Evolutionary conservation across 495 filamentous ascomycete genomes (phyloP), one percentile per base, ranked within the genome.

Genomic region (Aspergillus heteromorphus): DNA sequence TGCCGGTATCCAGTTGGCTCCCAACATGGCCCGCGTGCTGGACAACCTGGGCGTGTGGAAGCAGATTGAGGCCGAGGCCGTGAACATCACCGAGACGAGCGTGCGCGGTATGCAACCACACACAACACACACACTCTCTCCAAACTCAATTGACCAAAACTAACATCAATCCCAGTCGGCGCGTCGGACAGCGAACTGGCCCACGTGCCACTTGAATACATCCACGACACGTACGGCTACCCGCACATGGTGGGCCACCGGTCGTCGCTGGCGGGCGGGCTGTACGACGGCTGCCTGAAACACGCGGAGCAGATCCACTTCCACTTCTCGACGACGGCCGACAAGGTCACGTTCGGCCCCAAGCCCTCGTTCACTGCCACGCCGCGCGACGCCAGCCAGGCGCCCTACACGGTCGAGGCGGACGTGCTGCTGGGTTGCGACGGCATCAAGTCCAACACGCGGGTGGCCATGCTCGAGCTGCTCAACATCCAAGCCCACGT

Each of bases 231-330:
- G 23, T 93, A 89, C 66, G 80, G 79, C 25, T 89, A 87, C 65
- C 81, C 82, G 2, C 87, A 91, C 64, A 88, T 87, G 81, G 87
- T 86, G 6, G 87, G 86, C n/a, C 87, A 91, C 68, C 82, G 87
- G 5, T 76, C 82, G 11, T 85, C 84, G 13, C 77, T 91, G n/a
- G 87, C 89, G 18, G 79, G 79, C 52, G 76, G 79, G 9, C 69
- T 92, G 9, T 89, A 83, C 66, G 71, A 84, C 48, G 86, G 72
- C 23, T 92, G 88, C 65, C 70, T 81, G 55, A 75, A 76, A 31
- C 78, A 89, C 64, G 65, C 73, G 10, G 74, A 57, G 40, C 23
- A 75, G 49, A 86, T 91, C 64, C 84, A 69, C n/a, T 87, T 92
- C 76, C 76, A 85, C 68, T 86, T 87, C 64, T 75, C 80, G 13